Evolutionary conservation across 2,329 filamentous ascomycete genomes (phyloP).

Genomic region (Talaromyces albobiverticillius): DNA sequence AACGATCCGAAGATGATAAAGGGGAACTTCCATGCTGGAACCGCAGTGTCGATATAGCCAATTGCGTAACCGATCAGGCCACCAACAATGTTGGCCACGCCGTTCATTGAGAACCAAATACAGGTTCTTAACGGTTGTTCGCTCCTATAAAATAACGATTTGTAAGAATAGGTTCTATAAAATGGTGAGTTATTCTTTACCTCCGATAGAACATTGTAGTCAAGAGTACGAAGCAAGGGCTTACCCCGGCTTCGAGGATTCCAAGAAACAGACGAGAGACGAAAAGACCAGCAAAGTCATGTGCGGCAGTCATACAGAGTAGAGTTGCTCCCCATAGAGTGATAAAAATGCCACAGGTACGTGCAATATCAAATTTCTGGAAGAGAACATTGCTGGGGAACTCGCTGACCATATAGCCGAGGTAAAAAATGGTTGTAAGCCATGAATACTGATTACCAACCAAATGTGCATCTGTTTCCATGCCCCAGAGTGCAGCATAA

Average conservation of each 20-base stretch:
- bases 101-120: neutral
- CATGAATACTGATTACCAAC: neutral
- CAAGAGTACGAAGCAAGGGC: constrained; percentile 19
- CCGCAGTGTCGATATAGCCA: constrained; percentile 19
- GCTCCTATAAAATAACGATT: neutral
- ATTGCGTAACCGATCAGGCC: constrained; percentile 19
- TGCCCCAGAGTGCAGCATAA: neutral
- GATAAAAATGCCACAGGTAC: constrained; percentile 19
- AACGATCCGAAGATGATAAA: neutral
- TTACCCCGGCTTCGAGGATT: constrained; percentile 19
- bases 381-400: constrained; percentile 16
- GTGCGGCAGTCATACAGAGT: constrained; percentile 15
- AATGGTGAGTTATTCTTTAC: constrained; percentile 36
- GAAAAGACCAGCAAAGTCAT: constrained; percentile 10
- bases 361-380: constrained; percentile 16
- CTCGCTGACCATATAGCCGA: constrained; percentile 20
- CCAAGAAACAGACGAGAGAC: constrained; percentile 25
- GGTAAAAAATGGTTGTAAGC: constrained; percentile 17
- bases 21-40: neutral
- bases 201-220: constrained; percentile 29
- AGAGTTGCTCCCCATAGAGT: constrained; percentile 19
- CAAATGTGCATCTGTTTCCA: neutral
- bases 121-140: neutral
- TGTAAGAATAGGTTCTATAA: constrained; percentile 21
- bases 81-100: constrained; percentile 16